Conservation (phyloP, 2,329 filamentous ascomycete species). For the Aspergillus latus region DNA sequence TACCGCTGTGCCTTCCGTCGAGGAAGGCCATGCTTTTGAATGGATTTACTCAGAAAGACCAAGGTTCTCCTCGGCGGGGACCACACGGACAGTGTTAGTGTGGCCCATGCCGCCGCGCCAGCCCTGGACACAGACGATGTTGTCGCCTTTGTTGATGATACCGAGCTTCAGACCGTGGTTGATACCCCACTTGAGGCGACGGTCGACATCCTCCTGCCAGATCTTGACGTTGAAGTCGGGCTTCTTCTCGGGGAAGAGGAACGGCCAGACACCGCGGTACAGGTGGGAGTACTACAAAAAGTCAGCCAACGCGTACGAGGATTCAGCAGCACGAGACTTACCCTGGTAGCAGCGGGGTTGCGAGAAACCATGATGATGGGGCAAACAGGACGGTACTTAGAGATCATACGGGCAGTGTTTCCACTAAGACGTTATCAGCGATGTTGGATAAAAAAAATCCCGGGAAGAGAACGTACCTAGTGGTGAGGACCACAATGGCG, state of each 20-base stretch:
- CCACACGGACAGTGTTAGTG: constrained; percentile 62
- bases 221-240: constrained; percentile 89
- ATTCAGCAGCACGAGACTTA: constrained; percentile 36
- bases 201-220: constrained; percentile 99
- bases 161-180: constrained; percentile 78
- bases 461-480: constrained; percentile 59
- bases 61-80: constrained; percentile 49
- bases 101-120: constrained; percentile 68
- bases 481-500: constrained; percentile 93
- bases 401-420: constrained; percentile 88
- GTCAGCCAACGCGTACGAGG: constrained; percentile 17
- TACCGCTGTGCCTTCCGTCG: constrained; percentile 18
- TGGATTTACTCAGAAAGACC: constrained; percentile 38
- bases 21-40: constrained; percentile 2
- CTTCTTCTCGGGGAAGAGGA: constrained; percentile 90
- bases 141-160: constrained; percentile 75
- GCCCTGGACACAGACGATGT: constrained; percentile 66
- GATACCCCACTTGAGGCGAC: constrained; percentile 96
- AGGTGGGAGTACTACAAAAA: constrained; percentile 72
- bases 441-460: neutral
- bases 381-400: constrained; percentile 98
- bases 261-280: constrained; percentile 97
- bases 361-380: constrained; percentile 99
- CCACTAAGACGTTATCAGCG: constrained; percentile 56
- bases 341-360: constrained; percentile 74